Percentiles rank a stretch among this genome's conserved stretches.
Conservation (phyloP, 2,329 filamentous ascomycete genomes). For the Aspergillus aculeatus region DNA sequence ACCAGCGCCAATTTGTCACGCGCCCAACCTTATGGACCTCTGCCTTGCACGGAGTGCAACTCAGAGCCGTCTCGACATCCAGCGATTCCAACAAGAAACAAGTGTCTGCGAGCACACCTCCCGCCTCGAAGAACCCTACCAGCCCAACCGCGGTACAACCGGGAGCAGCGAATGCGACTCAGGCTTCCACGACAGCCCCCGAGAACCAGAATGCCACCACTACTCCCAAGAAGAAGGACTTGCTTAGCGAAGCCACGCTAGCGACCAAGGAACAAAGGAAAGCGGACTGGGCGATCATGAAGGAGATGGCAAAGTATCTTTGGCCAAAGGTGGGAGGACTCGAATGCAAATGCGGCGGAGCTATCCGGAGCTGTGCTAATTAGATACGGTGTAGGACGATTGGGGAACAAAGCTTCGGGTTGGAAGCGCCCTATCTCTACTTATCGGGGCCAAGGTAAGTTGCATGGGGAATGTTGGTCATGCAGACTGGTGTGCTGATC, state of each 20-base stretch:
- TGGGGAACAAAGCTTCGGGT: constrained; percentile 81
- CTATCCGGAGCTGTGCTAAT: constrained; percentile 20
- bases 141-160: constrained; percentile 19
- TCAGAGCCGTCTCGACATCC: constrained; percentile 31
- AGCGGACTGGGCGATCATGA: constrained; percentile 98
- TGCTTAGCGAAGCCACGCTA: constrained; percentile 64
- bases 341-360: not conserved
- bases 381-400: constrained; percentile 55
- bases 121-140: constrained; percentile 15
- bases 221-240: constrained; percentile 56
- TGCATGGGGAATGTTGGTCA: not conserved
- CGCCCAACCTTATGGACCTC: constrained; percentile 23
- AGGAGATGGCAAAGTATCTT: constrained; percentile 92
- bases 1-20: constrained; percentile 25
- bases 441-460: constrained; percentile 79
- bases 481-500: constrained; percentile 15
- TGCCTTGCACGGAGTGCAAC: constrained; percentile 25
- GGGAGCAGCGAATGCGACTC: constrained; percentile 19
- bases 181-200: constrained; percentile 22
- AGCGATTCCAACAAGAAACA: constrained; percentile 24
- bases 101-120: constrained; percentile 14
- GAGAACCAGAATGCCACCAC: constrained; percentile 22
- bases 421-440: constrained; percentile 74
- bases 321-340: constrained; percentile 71
- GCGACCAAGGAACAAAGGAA: constrained; percentile 85